Evolutionary conservation across 768 basidiomycete species (phyloP).

Genomic region (Trametes sanguinea): DNA sequence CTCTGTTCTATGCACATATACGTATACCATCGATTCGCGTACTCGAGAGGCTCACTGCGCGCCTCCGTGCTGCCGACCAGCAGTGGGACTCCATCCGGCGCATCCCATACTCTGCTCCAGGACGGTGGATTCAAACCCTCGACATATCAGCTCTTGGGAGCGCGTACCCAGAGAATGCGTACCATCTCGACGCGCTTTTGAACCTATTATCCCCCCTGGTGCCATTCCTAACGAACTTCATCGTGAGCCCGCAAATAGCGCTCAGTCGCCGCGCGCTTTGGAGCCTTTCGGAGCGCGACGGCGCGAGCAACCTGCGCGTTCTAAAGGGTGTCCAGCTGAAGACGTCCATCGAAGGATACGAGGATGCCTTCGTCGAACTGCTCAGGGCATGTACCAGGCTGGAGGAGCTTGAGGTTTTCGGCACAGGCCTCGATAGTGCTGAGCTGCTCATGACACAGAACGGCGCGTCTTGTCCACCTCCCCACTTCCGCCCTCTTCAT

Average conservation of each 20-base stretch:
- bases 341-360: slow-evolving; percentile 31
- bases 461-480: slow-evolving; percentile 16
- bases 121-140: slow-evolving; percentile 79
- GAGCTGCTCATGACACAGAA: slow-evolving; percentile 43
- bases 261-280: slow-evolving; percentile 61
- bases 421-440: slow-evolving; percentile 55
- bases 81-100: slow-evolving; percentile 89
- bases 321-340: slow-evolving; percentile 56
- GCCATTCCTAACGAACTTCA: slow-evolving; percentile 60
- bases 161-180: slow-evolving; percentile 47
- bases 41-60: slow-evolving; percentile 60
- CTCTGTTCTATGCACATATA: slow-evolving; percentile 64
- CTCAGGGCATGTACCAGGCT: slow-evolving; percentile 57
- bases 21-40: slow-evolving; percentile 43
- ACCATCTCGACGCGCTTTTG: slow-evolving; percentile 63
- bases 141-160: slow-evolving; percentile 63
- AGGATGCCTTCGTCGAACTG: slow-evolving; percentile 61
- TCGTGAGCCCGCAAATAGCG: slow-evolving; percentile 55
- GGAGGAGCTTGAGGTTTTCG: slow-evolving; percentile 64
- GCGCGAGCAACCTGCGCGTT: slow-evolving; percentile 47
- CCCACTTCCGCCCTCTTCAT: slow-evolving; percentile 46
- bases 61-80: slow-evolving; percentile 63
- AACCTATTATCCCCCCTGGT: slow-evolving; percentile 64
- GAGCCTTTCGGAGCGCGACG: slow-evolving; percentile 55
- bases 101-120: slow-evolving; percentile 84